Evolutionary conservation across 1,284 basidiomycete species (phyloP).

Genomic region (Tausonia pullulans): DNA sequence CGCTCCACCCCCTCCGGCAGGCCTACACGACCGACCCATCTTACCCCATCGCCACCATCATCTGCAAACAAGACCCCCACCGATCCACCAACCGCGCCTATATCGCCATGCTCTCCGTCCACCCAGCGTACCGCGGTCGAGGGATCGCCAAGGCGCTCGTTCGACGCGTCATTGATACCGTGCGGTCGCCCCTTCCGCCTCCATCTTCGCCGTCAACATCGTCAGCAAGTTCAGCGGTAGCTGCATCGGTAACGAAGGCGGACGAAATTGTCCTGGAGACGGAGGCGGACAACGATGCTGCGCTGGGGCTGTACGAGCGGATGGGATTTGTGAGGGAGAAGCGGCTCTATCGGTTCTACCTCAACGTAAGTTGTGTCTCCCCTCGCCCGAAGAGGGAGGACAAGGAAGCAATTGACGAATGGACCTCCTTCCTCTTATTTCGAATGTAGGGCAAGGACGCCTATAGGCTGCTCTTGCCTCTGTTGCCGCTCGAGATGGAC

Average conservation of each 20-base stretch:
- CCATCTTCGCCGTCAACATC: not conserved
- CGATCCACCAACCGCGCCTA: constrained; percentile 76
- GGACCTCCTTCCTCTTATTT: no score
- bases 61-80: constrained; percentile 90
- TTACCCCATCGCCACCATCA: constrained; percentile 74
- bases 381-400: not conserved
- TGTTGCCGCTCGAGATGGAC: no score
- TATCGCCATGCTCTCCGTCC: constrained; percentile 93
- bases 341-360: constrained; percentile 84
- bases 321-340: constrained; percentile 95
- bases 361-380: constrained; percentile 51
- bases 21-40: constrained; percentile 40
- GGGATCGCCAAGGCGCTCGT: constrained; percentile 50
- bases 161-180: constrained; percentile 41
- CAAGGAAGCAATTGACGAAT: constrained; percentile 3
- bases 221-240: not conserved
- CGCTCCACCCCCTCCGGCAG: constrained; percentile 35
- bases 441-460: no score
- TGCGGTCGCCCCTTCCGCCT: constrained; percentile 33
- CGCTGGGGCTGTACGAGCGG: constrained; percentile 76
- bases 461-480: no score
- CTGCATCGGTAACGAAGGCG: constrained; percentile 58
- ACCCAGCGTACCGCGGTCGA: constrained; percentile 63
- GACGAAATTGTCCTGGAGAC: constrained; percentile 95
- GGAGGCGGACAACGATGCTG: constrained; percentile 82